These are phyloP conservation scores for Cladophialophora exuberans DNA, from an alignment of 2,329 filamentous ascomycete genomes.

Conservation along the genomic window DNA sequence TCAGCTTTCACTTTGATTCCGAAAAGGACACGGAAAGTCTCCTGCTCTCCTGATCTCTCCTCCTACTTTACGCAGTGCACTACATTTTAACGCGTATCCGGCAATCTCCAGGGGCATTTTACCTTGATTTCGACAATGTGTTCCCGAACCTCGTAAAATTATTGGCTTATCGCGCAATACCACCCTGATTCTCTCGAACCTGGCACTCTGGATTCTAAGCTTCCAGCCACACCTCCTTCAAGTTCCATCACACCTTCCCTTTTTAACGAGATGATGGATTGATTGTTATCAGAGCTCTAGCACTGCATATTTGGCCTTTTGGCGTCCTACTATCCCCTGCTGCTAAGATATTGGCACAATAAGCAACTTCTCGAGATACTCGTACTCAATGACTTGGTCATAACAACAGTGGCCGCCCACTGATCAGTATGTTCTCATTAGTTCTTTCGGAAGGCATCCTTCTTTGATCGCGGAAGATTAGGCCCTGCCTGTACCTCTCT, in stretches of 20 bases:
- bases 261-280: background rate
- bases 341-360: no score
- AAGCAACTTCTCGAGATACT: no score
- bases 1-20: no score
- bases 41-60: background rate
- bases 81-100: no score
- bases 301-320: background rate
- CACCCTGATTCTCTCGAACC: background rate
- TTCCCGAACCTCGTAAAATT: background rate
- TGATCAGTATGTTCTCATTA: no score
- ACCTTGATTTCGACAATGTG: no score
- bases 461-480: background rate
- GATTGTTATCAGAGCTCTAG: background rate
- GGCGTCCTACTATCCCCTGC: background rate
- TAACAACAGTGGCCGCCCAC: no score
- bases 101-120: no score
- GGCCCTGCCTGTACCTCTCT: background rate
- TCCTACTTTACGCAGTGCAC: background rate
- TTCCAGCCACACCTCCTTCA: constrained; percentile 11
- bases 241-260: constrained; percentile 9
- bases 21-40: background rate
- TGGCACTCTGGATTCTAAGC: background rate
- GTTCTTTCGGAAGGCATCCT: no score
- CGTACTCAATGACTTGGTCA: no score
- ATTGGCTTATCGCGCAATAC: constrained; percentile 2